Base-by-base conservation (phyloP, 805 yeast species). In the Ogataea zsoltii region DNA sequence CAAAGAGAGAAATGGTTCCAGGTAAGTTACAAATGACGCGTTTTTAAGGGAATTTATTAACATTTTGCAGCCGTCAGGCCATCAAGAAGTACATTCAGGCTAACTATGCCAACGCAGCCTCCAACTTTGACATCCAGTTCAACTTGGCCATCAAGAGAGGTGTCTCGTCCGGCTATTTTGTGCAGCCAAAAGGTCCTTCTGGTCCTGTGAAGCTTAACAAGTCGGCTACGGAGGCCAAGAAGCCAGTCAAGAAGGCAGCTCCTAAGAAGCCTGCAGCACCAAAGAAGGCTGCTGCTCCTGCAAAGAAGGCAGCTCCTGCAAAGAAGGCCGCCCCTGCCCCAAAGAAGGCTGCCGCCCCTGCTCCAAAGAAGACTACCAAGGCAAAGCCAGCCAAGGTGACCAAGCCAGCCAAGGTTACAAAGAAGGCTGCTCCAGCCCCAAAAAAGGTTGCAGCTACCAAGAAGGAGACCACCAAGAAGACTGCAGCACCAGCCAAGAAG, bases 131-230 rank as follows among this genome's bases (percentile, higher is more conserved):
- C 64, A 68, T 82, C 39, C 78, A 81, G 60, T 85, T 89, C 75
- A 88, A 88, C 62, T 55, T 75, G 40, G 94, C 96, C 19, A 72
- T 88, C 60, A 83, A 84, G 72, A 83, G 80, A 65, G 96, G 95
- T 54, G 92, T 89, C 49, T 80, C 77, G 50, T 64, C 80, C n/a
- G 92, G 86, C 38, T 85, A 79, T 42, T 86, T 88, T 54, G 64
- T 76, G 37, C 96, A 87, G 70, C 96, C 96, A 63, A 88, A 88
- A 71, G 96, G 96, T 38, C 84, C 96, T 15, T 82, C 95, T 11
- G 96, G 96, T 40, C 88, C 96, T 38, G 79, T 88, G 53, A 87
- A 88, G 68, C 66, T 85, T 50, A 74, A 70, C 61, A 79, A 79
- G 70, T 65, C 70, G 57, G 53, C 42, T 23, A 41, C 51, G 13